phyloP scores from a whole-genome alignment of 78 protist species.

The Anaeramoeba flamelloides region DNA sequence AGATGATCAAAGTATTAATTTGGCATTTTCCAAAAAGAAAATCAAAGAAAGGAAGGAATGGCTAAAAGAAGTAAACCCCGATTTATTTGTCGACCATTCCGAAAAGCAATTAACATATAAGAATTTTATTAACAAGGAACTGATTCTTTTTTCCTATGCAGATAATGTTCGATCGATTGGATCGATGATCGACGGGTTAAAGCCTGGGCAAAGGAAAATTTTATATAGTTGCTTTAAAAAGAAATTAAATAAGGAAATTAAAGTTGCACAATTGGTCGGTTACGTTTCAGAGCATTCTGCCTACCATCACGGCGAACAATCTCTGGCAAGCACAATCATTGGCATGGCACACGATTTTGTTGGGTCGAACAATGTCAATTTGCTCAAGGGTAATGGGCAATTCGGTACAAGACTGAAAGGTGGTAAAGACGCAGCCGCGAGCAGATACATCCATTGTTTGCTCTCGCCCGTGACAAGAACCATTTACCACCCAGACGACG shows the following conservation, averaged over 20 bases:
- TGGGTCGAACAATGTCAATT: conserved; percentile 86
- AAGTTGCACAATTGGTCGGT: conserved; percentile 97
- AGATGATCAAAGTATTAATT: neutral
- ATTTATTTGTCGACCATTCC: conserved; percentile 18
- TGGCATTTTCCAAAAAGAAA: neutral
- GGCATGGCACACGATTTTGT: conserved; percentile 77
- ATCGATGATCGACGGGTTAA: conserved; percentile 82
- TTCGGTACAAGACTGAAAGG: conserved; percentile 87
- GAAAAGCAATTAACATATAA: neutral
- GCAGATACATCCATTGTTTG: conserved; percentile 85
- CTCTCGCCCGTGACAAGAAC: conserved; percentile 54
- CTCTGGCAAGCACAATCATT: conserved; percentile 63
- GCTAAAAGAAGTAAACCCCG: neutral
- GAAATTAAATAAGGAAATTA: conserved; percentile 67
- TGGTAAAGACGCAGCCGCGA: conserved; percentile 81
- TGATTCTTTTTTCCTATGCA: conserved; percentile 74
- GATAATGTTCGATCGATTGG: conserved; percentile 87
- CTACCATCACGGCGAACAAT: conserved; percentile 96
- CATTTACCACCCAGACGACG: conserved; percentile 69
- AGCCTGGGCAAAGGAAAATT: conserved; percentile 91
- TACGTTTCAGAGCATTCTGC: conserved; percentile 68
- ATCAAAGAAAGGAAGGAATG: neutral
- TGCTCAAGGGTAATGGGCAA: conserved; percentile 76
- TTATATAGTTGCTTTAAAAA: conserved; percentile 88
- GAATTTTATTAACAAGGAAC: conserved; percentile 77